These are phyloP conservation scores for Phytophthora melonis DNA, from an alignment of 352 stramenopile species.

Conservation along the genomic window DNA sequence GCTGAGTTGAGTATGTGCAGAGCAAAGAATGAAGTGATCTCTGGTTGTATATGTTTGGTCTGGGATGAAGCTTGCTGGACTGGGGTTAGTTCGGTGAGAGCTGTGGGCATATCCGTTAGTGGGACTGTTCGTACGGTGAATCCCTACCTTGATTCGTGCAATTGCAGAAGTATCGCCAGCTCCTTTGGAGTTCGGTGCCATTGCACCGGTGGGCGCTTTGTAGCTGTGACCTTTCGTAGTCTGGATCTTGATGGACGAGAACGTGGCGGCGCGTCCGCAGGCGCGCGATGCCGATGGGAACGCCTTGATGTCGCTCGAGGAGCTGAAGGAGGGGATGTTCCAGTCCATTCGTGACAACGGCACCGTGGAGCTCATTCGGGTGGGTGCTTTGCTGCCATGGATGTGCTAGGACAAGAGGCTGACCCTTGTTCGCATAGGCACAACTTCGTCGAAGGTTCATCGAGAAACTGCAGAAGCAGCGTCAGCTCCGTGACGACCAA, in stretches of 20 bases:
- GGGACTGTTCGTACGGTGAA: background rate
- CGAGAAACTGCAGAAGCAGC: slow-evolving; percentile 70
- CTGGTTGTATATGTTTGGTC: slow-evolving; percentile 7
- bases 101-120: background rate
- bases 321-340: slow-evolving; percentile 80
- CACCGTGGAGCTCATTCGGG: slow-evolving; percentile 69
- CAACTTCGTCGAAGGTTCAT: slow-evolving; percentile 76
- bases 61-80: background rate
- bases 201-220: background rate
- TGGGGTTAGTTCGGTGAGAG: background rate
- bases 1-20: slow-evolving; percentile 12
- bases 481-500: slow-evolving; percentile 12
- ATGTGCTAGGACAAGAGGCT: background rate
- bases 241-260: slow-evolving; percentile 29
- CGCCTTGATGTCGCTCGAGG: slow-evolving; percentile 63
- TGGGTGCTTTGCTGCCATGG: slow-evolving; percentile 21
- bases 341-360: slow-evolving; percentile 69
- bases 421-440: slow-evolving; percentile 37
- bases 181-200: background rate
- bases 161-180: background rate
- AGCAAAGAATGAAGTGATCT: slow-evolving; percentile 29
- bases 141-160: background rate
- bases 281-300: slow-evolving; percentile 26
- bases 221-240: slow-evolving; percentile 30
- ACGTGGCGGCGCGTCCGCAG: slow-evolving; percentile 3